phyloP scores from a whole-genome alignment of 2,329 filamentous ascomycete genomes.

The Bipolaris gigantea region DNA sequence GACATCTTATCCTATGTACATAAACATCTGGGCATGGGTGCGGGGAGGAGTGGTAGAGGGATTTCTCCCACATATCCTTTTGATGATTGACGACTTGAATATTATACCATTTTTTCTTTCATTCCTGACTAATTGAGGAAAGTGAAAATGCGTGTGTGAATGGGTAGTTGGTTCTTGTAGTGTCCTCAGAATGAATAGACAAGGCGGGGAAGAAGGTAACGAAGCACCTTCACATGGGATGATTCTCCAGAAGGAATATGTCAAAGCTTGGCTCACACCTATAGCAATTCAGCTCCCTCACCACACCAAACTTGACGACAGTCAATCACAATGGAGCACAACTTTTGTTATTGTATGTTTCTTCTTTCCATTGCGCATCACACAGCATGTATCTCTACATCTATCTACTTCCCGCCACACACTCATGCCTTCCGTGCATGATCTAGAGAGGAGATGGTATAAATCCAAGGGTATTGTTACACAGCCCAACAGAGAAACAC shows the following conservation, averaged over 20 bases:
- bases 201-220: not conserved
- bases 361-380: not conserved
- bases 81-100: too few relatives aligned
- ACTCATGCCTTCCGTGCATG: not conserved
- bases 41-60: too few relatives aligned
- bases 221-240: not conserved
- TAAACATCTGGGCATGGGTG: too few relatives aligned
- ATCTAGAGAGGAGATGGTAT: slow-evolving; percentile 13
- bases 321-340: too few relatives aligned
- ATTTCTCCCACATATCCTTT: too few relatives aligned
- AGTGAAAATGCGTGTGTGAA: too few relatives aligned
- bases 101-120: too few relatives aligned
- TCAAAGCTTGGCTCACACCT: not conserved
- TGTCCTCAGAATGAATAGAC: not conserved
- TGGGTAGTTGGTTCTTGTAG: too few relatives aligned
- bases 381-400: not conserved
- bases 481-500: not conserved
- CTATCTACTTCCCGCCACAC: not conserved
- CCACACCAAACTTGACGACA: not conserved
- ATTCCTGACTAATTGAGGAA: too few relatives aligned
- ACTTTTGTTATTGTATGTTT: not conserved
- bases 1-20: too few relatives aligned
- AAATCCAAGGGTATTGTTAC: slow-evolving; percentile 9
- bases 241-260: not conserved
- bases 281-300: not conserved